These are phyloP conservation scores for Leishmania gerbilli DNA, from an alignment of 208 protist species.

Conservation along the genomic window DNA sequence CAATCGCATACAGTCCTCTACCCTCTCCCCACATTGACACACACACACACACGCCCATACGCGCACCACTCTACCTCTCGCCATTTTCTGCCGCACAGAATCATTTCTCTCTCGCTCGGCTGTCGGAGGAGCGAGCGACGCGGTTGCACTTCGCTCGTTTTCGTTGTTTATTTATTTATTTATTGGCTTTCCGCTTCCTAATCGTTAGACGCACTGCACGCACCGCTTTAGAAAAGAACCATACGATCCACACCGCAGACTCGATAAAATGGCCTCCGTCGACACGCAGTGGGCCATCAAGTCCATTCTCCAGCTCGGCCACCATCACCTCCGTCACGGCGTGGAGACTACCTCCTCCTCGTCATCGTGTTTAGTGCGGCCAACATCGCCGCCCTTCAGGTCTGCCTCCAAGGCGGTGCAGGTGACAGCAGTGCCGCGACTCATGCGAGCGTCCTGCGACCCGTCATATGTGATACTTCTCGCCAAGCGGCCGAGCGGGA, in stretches of 20 bases:
- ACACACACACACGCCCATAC: neutral
- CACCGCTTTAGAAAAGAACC: neutral
- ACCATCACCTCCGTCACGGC: slow-evolving; percentile 22
- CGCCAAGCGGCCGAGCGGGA: slow-evolving; percentile 30
- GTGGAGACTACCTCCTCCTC: neutral
- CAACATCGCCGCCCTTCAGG: neutral
- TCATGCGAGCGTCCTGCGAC: slow-evolving; percentile 11
- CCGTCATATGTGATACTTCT: slow-evolving; percentile 34
- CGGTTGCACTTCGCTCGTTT: neutral
- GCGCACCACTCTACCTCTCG: neutral
- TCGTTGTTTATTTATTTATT: no score
- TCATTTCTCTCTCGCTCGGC: neutral
- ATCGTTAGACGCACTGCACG: neutral
- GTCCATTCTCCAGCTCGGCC: slow-evolving; percentile 33
- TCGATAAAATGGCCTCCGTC: slow-evolving; percentile 18
- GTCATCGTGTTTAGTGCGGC: neutral
- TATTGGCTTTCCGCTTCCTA: neutral
- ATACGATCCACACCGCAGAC: neutral
- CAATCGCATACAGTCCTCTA: neutral
- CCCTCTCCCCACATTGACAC: neutral
- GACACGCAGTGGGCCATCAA: slow-evolving; percentile 30
- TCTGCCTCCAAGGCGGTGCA: slow-evolving; percentile 9
- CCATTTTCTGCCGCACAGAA: neutral
- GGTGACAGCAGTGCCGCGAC: slow-evolving; percentile 15
- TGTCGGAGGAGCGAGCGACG: neutral